Percentiles rank a stretch among this genome's conserved stretches.
Conservation (phyloP, 1,284 basidiomycete species). For the Grifola frondosa region DNA sequence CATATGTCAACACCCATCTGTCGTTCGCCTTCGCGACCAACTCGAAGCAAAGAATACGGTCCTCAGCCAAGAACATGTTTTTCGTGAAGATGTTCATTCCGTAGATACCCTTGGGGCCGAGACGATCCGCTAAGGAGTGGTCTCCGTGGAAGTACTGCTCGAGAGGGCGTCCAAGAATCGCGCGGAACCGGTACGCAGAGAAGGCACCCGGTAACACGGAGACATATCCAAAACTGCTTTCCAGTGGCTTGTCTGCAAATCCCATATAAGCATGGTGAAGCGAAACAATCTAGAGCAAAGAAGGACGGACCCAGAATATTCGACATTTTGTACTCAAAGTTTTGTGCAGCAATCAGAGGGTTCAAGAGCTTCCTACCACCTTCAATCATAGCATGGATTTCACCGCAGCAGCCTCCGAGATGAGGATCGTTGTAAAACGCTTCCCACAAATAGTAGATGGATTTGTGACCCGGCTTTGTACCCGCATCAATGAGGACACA, state of each 20-base stretch:
- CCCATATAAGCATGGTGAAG: conserved; percentile 6
- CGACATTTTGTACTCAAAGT: conserved; percentile 99
- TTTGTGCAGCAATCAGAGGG: conserved; percentile 92
- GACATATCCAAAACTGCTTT: conserved; percentile 94
- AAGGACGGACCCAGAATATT: conserved; percentile 80
- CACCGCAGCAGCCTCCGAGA: conserved; percentile 83
- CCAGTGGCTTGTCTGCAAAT: conserved; percentile 80
- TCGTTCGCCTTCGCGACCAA: conserved; percentile 88
- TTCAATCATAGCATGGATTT: conserved; percentile 94
- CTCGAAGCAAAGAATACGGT: conserved; percentile 96
- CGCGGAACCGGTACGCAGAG: conserved; percentile 90
- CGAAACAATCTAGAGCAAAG: background rate
- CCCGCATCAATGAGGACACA: conserved; percentile 93
- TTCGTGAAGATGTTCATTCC: conserved; percentile 99
- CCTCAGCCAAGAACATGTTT: conserved; percentile 95
- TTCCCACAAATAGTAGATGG: conserved; percentile 97
- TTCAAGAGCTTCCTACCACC: conserved; percentile 91
- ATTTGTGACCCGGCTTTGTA: conserved; percentile 95
- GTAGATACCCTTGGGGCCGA: conserved; percentile 92
- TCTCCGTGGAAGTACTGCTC: conserved; percentile 99
- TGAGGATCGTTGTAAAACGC: conserved; percentile 79
- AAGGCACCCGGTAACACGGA: conserved; percentile 96
- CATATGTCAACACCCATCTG: conserved; percentile 89
- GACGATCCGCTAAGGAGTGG: conserved; percentile 88
- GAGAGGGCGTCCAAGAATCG: conserved; percentile 89